Percentiles rank a stretch among this genome's conserved stretches.
These are phyloP conservation scores for Ogataea naganishii DNA, from an alignment of 805 yeast genomes.

Conservation along the genomic window DNA sequence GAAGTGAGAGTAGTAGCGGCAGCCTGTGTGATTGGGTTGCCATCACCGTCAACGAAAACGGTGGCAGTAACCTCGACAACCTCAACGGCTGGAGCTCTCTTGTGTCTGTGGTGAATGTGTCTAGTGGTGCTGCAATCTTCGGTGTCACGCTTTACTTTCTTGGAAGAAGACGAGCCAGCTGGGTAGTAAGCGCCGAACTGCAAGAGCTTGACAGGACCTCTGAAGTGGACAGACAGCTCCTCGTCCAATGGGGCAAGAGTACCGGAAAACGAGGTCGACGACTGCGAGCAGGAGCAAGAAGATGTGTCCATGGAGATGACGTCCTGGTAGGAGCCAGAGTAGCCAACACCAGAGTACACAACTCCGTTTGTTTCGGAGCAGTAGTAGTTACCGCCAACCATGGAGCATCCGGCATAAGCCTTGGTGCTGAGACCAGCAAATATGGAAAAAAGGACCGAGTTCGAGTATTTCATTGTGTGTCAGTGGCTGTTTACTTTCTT, in stretches of 20 bases:
- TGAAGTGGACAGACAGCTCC: constrained; percentile 81
- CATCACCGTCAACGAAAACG: constrained; percentile 57
- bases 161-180: constrained; percentile 29
- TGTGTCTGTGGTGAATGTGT: constrained; percentile 41
- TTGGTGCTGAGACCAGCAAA: constrained; percentile 13
- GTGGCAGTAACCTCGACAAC: constrained; percentile 71
- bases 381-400: constrained; percentile 70
- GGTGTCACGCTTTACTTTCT: constrained; percentile 24
- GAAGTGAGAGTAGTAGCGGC: constrained; percentile 19
- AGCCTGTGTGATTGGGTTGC: constrained; percentile 28
- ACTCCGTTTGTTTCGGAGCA: constrained; percentile 60
- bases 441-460: constrained; percentile 12
- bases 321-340: constrained; percentile 65
- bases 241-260: constrained; percentile 73
- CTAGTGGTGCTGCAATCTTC: constrained; percentile 37
- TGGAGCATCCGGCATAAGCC: constrained; percentile 16
- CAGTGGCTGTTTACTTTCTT: too few species aligned
- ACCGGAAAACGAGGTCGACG: constrained; percentile 54
- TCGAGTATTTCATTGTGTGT: constrained; percentile 14
- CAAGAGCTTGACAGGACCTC: constrained; percentile 76
- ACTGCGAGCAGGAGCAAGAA: constrained; percentile 63
- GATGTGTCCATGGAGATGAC: constrained; percentile 61
- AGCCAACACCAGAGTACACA: constrained; percentile 60
- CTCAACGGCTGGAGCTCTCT: constrained; percentile 57
- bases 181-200: constrained; percentile 91